Evolutionary conservation across 2,329 filamentous ascomycete species (phyloP), one percentile per base, ranked within the genome.

Genomic region (Neoarthrinium moseri): DNA sequence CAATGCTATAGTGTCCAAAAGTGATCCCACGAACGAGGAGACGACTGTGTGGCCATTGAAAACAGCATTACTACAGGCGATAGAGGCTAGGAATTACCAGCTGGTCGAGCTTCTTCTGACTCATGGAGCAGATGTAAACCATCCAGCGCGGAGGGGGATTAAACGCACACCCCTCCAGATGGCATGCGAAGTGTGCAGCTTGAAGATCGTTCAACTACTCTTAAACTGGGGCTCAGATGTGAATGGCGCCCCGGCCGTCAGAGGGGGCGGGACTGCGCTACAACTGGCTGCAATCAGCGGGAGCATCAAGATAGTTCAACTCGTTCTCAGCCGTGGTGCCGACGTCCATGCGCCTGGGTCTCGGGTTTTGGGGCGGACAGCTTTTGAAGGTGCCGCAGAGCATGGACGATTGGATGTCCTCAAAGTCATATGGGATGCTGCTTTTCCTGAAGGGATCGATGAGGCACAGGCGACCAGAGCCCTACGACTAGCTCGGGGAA

Each of bases 201-300:
- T 51, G 7, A 21, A 35, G 3, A 50, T 56, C 11, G 43, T 49
- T 8, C 26, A 27, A 10, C 29, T 53, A 13, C 38, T 57, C 3
- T 44, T 56, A 10, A 26, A 47, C 10, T 11, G 46, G 2, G 42
- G 43, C 6, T 53, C 53, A 7, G 29, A 52, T 3, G 46, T 52
- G 30, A 53, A 51, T 15, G 50, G 41, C 4, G n/a, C 43, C 8
- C 45, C 50, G 6, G 42, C 36, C 4, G 30, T 13, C 6, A 37
- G 43, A 15, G 1, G 26, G 6, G 55, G 55, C 4, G 53, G 45
- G 12, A 57, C 53, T 2, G 53, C 51, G 1, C 17, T 56, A 2
- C 55, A 54, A 22, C 36, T 52, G 5, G 53, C 53, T 7, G 51
- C 55, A 0, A 52, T 52, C 3, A 22, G 33, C 3, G 51, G 53